phyloP scores from a whole-genome alignment of 1,284 basidiomycete genomes.

The Fomitopsis palustris region DNA sequence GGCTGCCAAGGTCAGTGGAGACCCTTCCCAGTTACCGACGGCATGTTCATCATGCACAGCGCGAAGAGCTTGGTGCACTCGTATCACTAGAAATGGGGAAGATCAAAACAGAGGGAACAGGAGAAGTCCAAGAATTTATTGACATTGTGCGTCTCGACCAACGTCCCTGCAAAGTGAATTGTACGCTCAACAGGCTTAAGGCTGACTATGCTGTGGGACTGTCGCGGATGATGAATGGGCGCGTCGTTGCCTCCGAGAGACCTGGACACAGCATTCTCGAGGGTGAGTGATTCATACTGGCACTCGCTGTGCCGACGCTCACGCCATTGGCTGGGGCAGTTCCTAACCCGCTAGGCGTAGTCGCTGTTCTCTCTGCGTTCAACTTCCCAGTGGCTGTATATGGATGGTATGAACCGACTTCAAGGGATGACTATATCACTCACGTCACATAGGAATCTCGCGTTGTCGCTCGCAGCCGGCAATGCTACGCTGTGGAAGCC shows the following conservation, averaged over 20 bases:
- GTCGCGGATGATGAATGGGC: constrained; percentile 89
- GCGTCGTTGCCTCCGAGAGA: constrained; percentile 81
- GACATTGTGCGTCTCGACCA: constrained; percentile 66
- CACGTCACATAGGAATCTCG: constrained; percentile 68
- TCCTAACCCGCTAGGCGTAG: constrained; percentile 89
- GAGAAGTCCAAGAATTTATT: constrained; percentile 93
- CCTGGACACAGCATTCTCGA: constrained; percentile 90
- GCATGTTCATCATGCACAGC: constrained; percentile 34
- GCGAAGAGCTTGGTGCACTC: constrained; percentile 79
- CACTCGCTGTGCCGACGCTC: background rate
- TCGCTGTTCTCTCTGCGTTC: constrained; percentile 90
- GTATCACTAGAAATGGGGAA: constrained; percentile 96
- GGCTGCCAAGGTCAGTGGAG: constrained; percentile 61
- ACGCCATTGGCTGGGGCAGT: constrained; percentile 44
- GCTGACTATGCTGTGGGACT: constrained; percentile 80
- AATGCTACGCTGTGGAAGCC: constrained; percentile 97
- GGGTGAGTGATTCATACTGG: constrained; percentile 39
- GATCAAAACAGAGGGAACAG: constrained; percentile 87
- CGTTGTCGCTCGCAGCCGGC: constrained; percentile 85
- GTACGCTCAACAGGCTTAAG: constrained; percentile 27
- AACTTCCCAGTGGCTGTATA: constrained; percentile 94
- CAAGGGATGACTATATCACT: background rate
- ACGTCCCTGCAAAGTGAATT: background rate
- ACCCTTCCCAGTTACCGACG: background rate
- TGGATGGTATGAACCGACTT: constrained; percentile 54